Conservation (phyloP, 139 green algal species). For the Marvania coccoides region DNA sequence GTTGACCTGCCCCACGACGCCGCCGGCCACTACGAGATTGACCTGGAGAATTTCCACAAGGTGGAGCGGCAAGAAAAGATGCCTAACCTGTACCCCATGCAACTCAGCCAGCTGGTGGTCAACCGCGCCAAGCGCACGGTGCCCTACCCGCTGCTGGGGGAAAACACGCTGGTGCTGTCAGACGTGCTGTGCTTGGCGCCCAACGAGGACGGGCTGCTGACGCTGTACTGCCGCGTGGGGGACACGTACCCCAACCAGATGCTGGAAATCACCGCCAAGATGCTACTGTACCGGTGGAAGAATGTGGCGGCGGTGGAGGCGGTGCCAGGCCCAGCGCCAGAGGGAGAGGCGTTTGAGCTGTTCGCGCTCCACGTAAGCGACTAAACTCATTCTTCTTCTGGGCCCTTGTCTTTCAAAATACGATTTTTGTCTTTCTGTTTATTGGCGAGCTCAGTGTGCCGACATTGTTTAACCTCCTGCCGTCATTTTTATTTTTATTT, state of each 20-base stretch:
- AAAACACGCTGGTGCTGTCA: slow-evolving; percentile 75
- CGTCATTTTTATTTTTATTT: not conserved
- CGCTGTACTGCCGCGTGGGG: slow-evolving; percentile 36
- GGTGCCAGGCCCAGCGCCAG: not conserved
- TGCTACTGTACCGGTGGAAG: slow-evolving; percentile 69
- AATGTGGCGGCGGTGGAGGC: not conserved
- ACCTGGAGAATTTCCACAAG: slow-evolving; percentile 72
- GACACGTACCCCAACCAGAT: slow-evolving; percentile 73
- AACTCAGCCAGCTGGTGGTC: slow-evolving; percentile 49
- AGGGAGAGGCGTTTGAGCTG: not conserved
- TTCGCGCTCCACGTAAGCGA: not conserved
- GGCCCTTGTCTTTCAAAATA: too few relatives aligned
- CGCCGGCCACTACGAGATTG: slow-evolving; percentile 43
- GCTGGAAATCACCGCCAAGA: slow-evolving; percentile 43
- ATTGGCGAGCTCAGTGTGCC: too few relatives aligned
- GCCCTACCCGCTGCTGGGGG: slow-evolving; percentile 48
- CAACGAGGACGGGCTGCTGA: slow-evolving; percentile 4
- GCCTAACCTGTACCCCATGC: slow-evolving; percentile 30
- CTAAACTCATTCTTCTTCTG: too few relatives aligned
- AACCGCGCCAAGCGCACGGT: slow-evolving; percentile 34
- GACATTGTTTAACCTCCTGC: too few relatives aligned
- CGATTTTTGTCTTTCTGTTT: too few relatives aligned
- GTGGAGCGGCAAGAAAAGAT: slow-evolving; percentile 57
- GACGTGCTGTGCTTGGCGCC: slow-evolving; percentile 28
- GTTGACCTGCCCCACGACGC: slow-evolving; percentile 33